Conservation (phyloP, 1,284 basidiomycete genomes). For the Malassezia dermatis region DNA sequence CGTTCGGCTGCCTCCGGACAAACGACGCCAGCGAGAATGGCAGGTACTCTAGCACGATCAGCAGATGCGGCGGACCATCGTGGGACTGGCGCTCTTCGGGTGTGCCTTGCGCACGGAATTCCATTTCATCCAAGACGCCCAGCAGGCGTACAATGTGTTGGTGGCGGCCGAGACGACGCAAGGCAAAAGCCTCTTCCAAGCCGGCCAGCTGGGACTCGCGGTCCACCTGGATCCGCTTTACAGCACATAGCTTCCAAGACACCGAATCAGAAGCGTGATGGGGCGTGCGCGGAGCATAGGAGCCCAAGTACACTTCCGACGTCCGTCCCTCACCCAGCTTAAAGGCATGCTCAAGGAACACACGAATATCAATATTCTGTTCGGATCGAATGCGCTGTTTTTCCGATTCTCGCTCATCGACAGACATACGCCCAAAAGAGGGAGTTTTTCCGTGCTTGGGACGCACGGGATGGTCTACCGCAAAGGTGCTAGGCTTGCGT, state of each 20-base stretch:
- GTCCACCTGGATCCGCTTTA: conserved; percentile 42
- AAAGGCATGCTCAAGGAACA: conserved; percentile 31
- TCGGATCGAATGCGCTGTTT: conserved; percentile 26
- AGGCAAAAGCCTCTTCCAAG: conserved; percentile 43
- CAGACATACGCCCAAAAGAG: conserved; percentile 30
- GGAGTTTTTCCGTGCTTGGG: conserved; percentile 23
- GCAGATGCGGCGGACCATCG: conserved; percentile 30
- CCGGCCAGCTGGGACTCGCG: conserved; percentile 40
- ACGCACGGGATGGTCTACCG: neutral
- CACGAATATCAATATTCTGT: conserved; percentile 35
- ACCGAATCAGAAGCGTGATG: neutral
- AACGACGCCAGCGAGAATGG: conserved; percentile 32
- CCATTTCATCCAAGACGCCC: conserved; percentile 40
- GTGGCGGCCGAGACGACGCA: conserved; percentile 37
- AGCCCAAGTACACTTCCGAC: conserved; percentile 39
- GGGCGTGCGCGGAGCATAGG: conserved; percentile 9
- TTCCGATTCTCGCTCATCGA: conserved; percentile 34
- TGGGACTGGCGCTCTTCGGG: neutral
- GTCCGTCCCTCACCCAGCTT: conserved; percentile 41
- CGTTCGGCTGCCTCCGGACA: conserved; percentile 18
- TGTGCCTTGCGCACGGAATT: conserved; percentile 8
- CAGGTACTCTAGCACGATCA: conserved; percentile 42
- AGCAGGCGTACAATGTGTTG: conserved; percentile 38
- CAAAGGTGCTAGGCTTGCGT: neutral
- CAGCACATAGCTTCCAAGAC: conserved; percentile 39